These are phyloP conservation scores for Cutaneotrichosporon cyanovorans DNA, from an alignment of 1,284 basidiomycete species.

Conservation along the genomic window DNA sequence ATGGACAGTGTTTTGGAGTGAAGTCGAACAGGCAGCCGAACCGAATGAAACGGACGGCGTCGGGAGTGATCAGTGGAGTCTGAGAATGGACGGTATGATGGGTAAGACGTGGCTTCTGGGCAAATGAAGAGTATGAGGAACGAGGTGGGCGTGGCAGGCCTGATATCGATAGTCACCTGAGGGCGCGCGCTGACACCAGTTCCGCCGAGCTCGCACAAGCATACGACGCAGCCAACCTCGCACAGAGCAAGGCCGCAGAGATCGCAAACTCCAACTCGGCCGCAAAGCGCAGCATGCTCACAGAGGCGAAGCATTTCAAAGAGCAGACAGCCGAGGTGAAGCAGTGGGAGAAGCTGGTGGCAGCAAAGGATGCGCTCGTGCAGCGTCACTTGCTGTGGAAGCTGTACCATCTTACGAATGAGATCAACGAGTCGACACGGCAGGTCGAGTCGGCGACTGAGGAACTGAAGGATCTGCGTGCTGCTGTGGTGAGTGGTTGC, in stretches of 20 bases:
- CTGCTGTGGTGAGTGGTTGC: constrained; percentile 52
- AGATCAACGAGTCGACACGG: constrained; percentile 62
- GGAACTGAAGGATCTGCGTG: constrained; percentile 58
- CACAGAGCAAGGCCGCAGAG: constrained; percentile 83
- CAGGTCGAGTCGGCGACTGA: constrained; percentile 67
- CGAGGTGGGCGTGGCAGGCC: too few species aligned
- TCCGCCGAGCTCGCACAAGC: constrained; percentile 80
- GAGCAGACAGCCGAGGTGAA: constrained; percentile 94
- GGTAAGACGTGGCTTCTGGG: too few species aligned
- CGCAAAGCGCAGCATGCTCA: constrained; percentile 83
- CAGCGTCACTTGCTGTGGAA: constrained; percentile 80
- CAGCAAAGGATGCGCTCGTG: constrained; percentile 71
- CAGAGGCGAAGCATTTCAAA: constrained; percentile 94
- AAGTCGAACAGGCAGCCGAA: too few species aligned
- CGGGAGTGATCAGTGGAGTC: too few species aligned
- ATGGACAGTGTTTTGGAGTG: too few species aligned
- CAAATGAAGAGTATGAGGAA: too few species aligned
- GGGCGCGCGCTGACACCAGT: constrained; percentile 22
- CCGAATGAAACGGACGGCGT: too few species aligned
- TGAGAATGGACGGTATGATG: too few species aligned
- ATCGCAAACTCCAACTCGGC: constrained; percentile 89
- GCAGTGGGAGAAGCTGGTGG: constrained; percentile 69
- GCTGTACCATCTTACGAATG: constrained; percentile 79
- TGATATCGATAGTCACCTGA: too few species aligned
- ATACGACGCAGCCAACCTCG: constrained; percentile 81